Evolutionary conservation across 371 early-diverging fungal genomes (phyloP).

Genomic region (Nematocida sp.): DNA sequence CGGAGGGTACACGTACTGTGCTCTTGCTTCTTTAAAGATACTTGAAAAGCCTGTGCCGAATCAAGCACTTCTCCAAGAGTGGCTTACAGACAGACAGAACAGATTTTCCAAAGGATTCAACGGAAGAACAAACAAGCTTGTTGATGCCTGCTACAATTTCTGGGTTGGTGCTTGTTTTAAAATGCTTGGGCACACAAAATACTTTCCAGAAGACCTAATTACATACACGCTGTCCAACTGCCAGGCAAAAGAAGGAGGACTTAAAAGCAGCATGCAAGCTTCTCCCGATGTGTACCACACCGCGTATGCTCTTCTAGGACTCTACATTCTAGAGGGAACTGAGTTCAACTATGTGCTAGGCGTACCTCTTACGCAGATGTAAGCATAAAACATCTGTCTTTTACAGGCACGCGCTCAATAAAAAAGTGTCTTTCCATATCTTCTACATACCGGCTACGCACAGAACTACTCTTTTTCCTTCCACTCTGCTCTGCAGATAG

Average conservation of each 20-base stretch:
- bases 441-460: too few relatives aligned
- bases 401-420: too few relatives aligned
- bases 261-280: slow-evolving; percentile 81
- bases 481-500: slow-evolving; percentile 64
- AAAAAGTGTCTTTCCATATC: too few relatives aligned
- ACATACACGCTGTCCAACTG: slow-evolving; percentile 74
- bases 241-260: slow-evolving; percentile 72
- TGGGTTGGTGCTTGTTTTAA: slow-evolving; percentile 79
- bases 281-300: slow-evolving; percentile 84
- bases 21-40: slow-evolving; percentile 75
- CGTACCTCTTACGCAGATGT: slow-evolving; percentile 6
- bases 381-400: too few relatives aligned
- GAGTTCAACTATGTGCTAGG: slow-evolving; percentile 41
- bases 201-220: slow-evolving; percentile 67
- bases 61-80: slow-evolving; percentile 63
- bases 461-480: too few relatives aligned
- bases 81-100: slow-evolving; percentile 77
- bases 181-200: background rate
- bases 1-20: slow-evolving; percentile 90
- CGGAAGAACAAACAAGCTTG: slow-evolving; percentile 86
- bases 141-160: slow-evolving; percentile 90
- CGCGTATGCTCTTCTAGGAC: slow-evolving; percentile 68
- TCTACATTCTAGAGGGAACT: slow-evolving; percentile 15
- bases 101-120: slow-evolving; percentile 81
- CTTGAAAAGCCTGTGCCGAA: slow-evolving; percentile 64